Conservation (phyloP, 495 filamentous ascomycete species). For the Penicillium malachiteum region DNA sequence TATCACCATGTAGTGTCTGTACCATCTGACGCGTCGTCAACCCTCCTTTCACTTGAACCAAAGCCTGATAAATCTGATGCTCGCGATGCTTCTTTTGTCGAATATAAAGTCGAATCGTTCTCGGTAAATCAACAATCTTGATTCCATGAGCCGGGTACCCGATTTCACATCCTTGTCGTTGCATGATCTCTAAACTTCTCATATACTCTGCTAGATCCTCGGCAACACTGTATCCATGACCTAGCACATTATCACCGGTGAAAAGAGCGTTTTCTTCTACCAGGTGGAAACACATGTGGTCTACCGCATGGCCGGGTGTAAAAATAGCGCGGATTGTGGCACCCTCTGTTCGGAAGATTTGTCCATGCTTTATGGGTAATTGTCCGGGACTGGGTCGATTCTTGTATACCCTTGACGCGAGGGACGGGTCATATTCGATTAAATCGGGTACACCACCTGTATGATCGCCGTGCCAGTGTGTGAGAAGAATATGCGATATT, state of each 20-base stretch:
- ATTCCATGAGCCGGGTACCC: no score
- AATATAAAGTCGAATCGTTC: no score
- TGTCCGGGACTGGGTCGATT: slow-evolving; percentile 49
- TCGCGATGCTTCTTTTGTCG: no score
- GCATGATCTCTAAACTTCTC: no score
- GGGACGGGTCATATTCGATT: slow-evolving; percentile 48
- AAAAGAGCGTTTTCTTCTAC: slow-evolving; percentile 72
- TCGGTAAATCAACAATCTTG: no score
- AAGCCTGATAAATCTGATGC: no score
- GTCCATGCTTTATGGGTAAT: slow-evolving; percentile 37
- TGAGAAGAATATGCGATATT: slow-evolving; percentile 61
- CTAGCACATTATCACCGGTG: slow-evolving; percentile 70
- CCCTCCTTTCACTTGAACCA: no score
- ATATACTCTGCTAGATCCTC: no score
- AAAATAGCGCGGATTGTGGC: slow-evolving; percentile 41
- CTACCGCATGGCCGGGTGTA: slow-evolving; percentile 41
- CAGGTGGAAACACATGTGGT: slow-evolving; percentile 51
- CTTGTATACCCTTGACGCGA: slow-evolving; percentile 36
- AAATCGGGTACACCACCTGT: slow-evolving; percentile 67
- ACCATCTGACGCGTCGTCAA: no score
- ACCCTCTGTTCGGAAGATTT: slow-evolving; percentile 39
- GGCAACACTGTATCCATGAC: slow-evolving; percentile 29
- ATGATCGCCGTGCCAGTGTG: slow-evolving; percentile 86
- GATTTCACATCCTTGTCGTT: no score
- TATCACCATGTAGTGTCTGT: no score